Conservation (phyloP, 768 basidiomycete genomes). For the Suillus luteus region DNA sequence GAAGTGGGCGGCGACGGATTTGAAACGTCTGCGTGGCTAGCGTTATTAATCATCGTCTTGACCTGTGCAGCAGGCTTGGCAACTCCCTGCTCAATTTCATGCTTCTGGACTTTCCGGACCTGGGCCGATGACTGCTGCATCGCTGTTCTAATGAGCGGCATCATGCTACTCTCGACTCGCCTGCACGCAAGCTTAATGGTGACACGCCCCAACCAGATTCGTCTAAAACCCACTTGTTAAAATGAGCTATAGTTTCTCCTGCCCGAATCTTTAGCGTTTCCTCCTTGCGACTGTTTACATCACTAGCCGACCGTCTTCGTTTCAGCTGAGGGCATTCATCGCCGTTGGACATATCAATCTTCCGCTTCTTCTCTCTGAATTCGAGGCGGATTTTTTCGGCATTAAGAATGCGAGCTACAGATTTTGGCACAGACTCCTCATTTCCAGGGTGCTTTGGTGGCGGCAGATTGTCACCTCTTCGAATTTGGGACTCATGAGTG, state of each 20-base stretch:
- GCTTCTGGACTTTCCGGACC: slow-evolving; percentile 46
- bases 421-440: slow-evolving; percentile 71
- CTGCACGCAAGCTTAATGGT: slow-evolving; percentile 37
- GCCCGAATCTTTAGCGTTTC: slow-evolving; percentile 52
- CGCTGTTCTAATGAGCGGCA: slow-evolving; percentile 61
- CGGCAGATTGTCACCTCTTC: slow-evolving; percentile 53
- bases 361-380: slow-evolving; percentile 51
- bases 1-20: slow-evolving; percentile 21
- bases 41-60: slow-evolving; percentile 20
- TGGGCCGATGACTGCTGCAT: slow-evolving; percentile 57
- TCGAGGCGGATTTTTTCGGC: slow-evolving; percentile 59
- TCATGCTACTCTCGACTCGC: slow-evolving; percentile 74
- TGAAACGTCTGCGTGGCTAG: slow-evolving; percentile 14
- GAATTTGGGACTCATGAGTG: not conserved
- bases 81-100: slow-evolving; percentile 29
- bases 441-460: slow-evolving; percentile 47
- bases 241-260: slow-evolving; percentile 74
- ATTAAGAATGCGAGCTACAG: slow-evolving; percentile 63
- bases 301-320: slow-evolving; percentile 27
- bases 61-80: slow-evolving; percentile 17
- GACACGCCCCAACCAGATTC: slow-evolving; percentile 13
- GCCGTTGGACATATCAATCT: slow-evolving; percentile 29
- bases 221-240: slow-evolving; percentile 58
- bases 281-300: slow-evolving; percentile 13
- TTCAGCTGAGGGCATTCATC: slow-evolving; percentile 33